phyloP scores from a whole-genome alignment of 2,329 filamentous ascomycete genomes.

The Coniochaeta sp. region DNA sequence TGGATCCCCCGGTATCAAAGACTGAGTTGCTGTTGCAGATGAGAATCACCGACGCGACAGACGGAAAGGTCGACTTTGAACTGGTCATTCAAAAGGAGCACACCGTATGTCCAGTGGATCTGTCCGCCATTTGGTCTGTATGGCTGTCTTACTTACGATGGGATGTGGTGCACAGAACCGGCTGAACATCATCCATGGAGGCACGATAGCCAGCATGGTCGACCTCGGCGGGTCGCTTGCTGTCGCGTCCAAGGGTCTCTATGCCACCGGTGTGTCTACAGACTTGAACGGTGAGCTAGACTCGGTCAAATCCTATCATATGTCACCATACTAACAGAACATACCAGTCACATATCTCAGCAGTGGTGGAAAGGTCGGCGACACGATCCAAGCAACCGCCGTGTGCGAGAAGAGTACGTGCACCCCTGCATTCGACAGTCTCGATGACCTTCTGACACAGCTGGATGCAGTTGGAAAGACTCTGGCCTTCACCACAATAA shows the following conservation, averaged over 20 bases:
- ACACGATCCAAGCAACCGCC: slow-evolving; percentile 47
- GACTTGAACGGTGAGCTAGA: slow-evolving; percentile 49
- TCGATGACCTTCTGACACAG: not conserved
- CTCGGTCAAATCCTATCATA: not conserved
- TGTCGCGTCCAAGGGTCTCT: slow-evolving; percentile 56
- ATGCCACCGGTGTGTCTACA: slow-evolving; percentile 56
- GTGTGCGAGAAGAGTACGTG: slow-evolving; percentile 52
- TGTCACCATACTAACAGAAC: not conserved
- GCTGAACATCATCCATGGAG: slow-evolving; percentile 68
- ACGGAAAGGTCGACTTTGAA: slow-evolving; percentile 68
- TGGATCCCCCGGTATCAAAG: not conserved
- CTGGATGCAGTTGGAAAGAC: slow-evolving; percentile 50
- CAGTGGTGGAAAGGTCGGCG: slow-evolving; percentile 48
- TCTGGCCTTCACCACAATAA: slow-evolving; percentile 52
- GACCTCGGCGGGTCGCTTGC: slow-evolving; percentile 59
- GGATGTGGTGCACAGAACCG: slow-evolving; percentile 60
- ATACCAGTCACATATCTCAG: slow-evolving; percentile 53
- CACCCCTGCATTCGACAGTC: not conserved
- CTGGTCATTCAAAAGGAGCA: slow-evolving; percentile 68
- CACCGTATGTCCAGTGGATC: slow-evolving; percentile 43
- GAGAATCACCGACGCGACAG: slow-evolving; percentile 54
- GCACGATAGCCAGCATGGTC: slow-evolving; percentile 70
- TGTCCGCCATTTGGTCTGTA: not conserved
- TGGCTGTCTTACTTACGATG: not conserved
- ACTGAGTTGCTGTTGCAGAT: slow-evolving; percentile 38